These are phyloP conservation scores for Fusarium verticillioides DNA, from an alignment of 2,329 filamentous ascomycete genomes.

Conservation along the genomic window DNA sequence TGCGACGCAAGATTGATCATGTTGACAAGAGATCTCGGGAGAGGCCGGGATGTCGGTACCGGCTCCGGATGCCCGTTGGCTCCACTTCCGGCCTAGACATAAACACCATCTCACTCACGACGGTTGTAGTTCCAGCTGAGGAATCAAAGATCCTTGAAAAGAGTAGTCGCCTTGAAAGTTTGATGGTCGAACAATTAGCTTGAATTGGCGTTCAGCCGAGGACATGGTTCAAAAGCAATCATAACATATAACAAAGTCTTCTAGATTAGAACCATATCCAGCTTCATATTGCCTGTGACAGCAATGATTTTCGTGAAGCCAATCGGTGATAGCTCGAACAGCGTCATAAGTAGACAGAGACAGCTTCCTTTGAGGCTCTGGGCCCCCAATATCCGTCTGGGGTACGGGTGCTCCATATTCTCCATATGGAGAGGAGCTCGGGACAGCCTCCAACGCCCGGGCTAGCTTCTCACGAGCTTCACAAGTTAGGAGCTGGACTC, in stretches of 20 bases:
- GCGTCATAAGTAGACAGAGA: neutral
- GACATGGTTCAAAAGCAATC: neutral
- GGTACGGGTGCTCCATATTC: conserved; percentile 7
- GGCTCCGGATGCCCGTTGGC: conserved; percentile 22
- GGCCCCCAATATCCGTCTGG: conserved; percentile 20
- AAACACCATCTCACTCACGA: conserved; percentile 14
- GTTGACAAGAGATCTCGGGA: conserved; percentile 27
- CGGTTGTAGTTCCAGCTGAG: neutral
- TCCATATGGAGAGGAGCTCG: conserved; percentile 20
- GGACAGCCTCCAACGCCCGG: conserved; percentile 11
- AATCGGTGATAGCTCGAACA: neutral
- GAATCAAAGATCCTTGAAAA: neutral
- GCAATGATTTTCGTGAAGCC: neutral
- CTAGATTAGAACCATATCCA: neutral
- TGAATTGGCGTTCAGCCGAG: neutral
- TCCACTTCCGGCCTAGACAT: conserved; percentile 9
- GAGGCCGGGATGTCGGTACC: conserved; percentile 30
- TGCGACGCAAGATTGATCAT: conserved; percentile 25
- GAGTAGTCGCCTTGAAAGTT: neutral
- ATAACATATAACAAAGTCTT: neutral
- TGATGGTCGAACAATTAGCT: conserved; percentile 8
- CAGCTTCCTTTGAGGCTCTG: neutral
- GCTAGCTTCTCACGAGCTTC: conserved; percentile 26
- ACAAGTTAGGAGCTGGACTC: neutral
- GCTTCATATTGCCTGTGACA: neutral